A percentile compares a stretch with the other conserved stretches of the same genome.
Conservation (phyloP, 2,329 filamentous ascomycete species). For the Scolecobasidium constrictum region DNA sequence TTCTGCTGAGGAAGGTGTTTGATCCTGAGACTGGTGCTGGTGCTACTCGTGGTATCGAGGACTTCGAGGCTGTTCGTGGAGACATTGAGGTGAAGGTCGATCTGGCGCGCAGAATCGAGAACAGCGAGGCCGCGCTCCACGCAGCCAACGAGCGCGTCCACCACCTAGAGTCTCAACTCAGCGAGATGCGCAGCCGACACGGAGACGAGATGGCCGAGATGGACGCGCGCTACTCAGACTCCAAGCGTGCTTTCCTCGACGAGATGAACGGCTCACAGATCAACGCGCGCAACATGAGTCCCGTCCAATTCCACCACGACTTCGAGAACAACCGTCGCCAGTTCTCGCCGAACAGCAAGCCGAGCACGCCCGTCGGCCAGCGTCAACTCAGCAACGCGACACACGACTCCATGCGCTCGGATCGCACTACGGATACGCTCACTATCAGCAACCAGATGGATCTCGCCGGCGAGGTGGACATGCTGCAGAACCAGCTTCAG, state of each 20-base stretch:
- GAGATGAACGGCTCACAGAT: conserved; percentile 81
- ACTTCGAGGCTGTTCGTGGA: conserved; percentile 58
- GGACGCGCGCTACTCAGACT: conserved; percentile 48
- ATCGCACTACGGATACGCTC: conserved; percentile 72
- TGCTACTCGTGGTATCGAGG: conserved; percentile 39
- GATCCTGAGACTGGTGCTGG: conserved; percentile 61
- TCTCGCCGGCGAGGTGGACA: conserved; percentile 78
- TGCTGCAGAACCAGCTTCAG: conserved; percentile 88
- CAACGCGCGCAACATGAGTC: conserved; percentile 50
- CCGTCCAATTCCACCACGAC: conserved; percentile 51
- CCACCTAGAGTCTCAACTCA: conserved; percentile 73
- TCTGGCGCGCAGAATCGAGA: conserved; percentile 74
- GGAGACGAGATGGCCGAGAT: conserved; percentile 59
- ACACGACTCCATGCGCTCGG: conserved; percentile 71
- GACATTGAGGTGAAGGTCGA: conserved; percentile 59
- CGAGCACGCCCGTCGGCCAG: conserved; percentile 55
- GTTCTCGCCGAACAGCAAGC: conserved; percentile 55
- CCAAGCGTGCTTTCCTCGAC: conserved; percentile 67
- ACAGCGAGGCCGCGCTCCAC: conserved; percentile 77
- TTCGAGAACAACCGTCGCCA: conserved; percentile 49
- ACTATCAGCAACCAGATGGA: conserved; percentile 85
- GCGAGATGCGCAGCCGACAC: conserved; percentile 64
- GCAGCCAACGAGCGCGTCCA: conserved; percentile 70
- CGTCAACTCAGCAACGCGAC: conserved; percentile 56
- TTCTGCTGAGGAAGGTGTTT: conserved; percentile 75